These are phyloP conservation scores for Ilyonectria destructans DNA, from an alignment of 2,329 filamentous ascomycete genomes.

Conservation along the genomic window DNA sequence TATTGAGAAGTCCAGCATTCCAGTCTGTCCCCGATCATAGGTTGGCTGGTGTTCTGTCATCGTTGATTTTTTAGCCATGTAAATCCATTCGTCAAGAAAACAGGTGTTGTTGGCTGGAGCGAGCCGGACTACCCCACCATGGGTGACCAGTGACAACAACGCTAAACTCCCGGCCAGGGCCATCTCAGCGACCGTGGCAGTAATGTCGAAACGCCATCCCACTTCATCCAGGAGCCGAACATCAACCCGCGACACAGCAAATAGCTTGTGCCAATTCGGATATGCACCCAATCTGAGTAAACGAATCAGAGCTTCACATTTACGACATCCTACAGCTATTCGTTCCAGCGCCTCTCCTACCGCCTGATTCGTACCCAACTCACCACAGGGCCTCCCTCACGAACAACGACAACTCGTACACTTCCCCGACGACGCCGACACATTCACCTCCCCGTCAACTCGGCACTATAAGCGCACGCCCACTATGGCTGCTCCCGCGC, in stretches of 20 bases:
- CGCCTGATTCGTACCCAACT: not conserved
- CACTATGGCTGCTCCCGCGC: conserved; percentile 41
- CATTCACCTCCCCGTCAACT: not conserved
- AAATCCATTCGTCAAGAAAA: conserved; percentile 1
- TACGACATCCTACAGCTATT: not conserved
- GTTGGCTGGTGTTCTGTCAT: not conserved
- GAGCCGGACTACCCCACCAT: conserved; percentile 17
- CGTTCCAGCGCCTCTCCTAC: not conserved
- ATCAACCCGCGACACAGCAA: conserved; percentile 11
- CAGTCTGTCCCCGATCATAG: not conserved
- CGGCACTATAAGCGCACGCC: not conserved
- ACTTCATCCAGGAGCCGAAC: conserved; percentile 1
- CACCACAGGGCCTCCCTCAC: not conserved
- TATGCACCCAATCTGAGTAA: not conserved
- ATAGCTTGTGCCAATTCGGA: not conserved
- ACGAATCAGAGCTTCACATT: not conserved
- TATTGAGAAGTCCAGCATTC: not conserved
- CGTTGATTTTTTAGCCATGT: not conserved
- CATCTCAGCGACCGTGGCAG: conserved; percentile 28
- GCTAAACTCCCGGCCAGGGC: conserved; percentile 19
- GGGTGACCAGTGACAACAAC: not conserved
- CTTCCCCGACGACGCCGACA: not conserved
- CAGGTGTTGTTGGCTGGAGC: not conserved
- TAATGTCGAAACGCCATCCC: conserved; percentile 17
- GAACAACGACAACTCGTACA: not conserved